Conservation (phyloP, 331 rosid genomes). For the Spiraea crenata region DNA sequence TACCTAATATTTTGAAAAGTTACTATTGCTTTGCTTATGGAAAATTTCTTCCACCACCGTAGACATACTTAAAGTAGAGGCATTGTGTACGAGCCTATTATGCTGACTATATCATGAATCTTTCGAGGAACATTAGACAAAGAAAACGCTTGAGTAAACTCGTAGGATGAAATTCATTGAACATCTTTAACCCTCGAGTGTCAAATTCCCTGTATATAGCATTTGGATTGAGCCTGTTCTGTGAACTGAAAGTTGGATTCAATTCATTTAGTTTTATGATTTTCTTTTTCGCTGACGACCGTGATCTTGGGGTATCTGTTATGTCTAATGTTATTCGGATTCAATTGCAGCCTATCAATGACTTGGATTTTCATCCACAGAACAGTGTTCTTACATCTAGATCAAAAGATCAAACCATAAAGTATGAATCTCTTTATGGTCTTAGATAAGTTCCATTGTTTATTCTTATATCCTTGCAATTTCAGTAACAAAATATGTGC, state of each 20-base stretch:
- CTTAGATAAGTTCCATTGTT: background rate
- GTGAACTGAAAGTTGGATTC: background rate
- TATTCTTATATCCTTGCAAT: background rate
- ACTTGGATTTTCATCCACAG: slow-evolving; percentile 94
- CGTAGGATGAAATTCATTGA: background rate
- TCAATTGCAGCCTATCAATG: slow-evolving; percentile 84
- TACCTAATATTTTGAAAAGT: background rate
- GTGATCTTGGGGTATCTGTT: background rate
- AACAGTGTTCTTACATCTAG: slow-evolving; percentile 74
- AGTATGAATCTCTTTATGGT: slow-evolving; percentile 43
- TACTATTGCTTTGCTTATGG: background rate
- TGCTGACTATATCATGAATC: background rate
- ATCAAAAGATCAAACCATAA: slow-evolving; percentile 88
- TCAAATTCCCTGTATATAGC: background rate
- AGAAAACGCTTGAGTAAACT: background rate
- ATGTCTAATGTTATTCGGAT: slow-evolving; percentile 23
- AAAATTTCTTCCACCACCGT: background rate
- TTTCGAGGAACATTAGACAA: background rate
- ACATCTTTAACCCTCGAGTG: background rate
- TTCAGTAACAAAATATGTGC: background rate
- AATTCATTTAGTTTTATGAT: background rate
- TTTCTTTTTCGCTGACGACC: background rate
- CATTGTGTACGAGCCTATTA: background rate
- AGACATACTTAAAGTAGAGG: background rate
- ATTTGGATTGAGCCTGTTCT: slow-evolving; percentile 16